phyloP scores from a whole-genome alignment of 1,284 basidiomycete species.

The Caloboletus firmus region DNA sequence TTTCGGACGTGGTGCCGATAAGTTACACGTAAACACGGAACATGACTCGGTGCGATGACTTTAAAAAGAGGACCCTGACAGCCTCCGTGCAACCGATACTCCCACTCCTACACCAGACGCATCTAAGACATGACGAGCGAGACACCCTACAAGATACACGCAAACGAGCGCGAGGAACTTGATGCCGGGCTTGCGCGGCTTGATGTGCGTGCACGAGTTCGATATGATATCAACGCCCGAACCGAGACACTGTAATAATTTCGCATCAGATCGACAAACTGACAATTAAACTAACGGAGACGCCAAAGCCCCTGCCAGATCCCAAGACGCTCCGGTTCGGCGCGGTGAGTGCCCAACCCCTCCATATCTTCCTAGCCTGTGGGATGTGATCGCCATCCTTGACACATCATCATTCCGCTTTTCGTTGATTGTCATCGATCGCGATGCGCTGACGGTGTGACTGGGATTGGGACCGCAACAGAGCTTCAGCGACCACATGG shows the following conservation, averaged over 20 bases:
- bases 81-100: too few species aligned
- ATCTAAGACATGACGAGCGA: slow-evolving; percentile 7
- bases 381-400: neutral
- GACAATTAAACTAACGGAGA: slow-evolving; percentile 37
- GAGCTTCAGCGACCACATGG: slow-evolving; percentile 79
- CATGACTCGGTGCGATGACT: neutral
- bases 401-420: neutral
- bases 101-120: neutral
- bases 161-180: neutral
- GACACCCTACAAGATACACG: neutral
- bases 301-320: slow-evolving; percentile 39
- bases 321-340: slow-evolving; percentile 42
- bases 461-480: slow-evolving; percentile 15
- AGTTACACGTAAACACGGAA: neutral
- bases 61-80: neutral
- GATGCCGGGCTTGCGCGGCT: slow-evolving; percentile 7
- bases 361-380: too few species aligned
- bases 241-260: neutral
- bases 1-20: neutral
- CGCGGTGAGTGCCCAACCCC: slow-evolving; percentile 25
- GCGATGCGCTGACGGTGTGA: neutral
- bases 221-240: neutral
- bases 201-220: slow-evolving; percentile 19
- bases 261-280: slow-evolving; percentile 44
- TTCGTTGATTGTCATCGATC: neutral